A percentile compares a stretch with the other conserved stretches of the same genome.
Evolutionary conservation across 345 rosid genomes (phyloP).

Genomic region (Corchorus olitorius): DNA sequence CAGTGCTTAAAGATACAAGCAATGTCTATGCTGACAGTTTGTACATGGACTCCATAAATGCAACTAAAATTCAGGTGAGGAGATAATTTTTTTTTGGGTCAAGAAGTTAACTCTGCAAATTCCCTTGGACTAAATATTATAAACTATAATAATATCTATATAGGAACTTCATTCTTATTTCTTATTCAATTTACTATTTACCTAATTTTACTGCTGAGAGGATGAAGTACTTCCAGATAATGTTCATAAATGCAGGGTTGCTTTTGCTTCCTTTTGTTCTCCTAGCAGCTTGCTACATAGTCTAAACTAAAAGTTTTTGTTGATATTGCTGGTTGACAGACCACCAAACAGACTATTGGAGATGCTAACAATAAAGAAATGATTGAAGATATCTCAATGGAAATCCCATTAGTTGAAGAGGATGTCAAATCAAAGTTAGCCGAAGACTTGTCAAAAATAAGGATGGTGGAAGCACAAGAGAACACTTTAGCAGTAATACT

Average conservation of each 20-base stretch:
- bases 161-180: background rate
- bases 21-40: constrained; percentile 41
- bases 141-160: background rate
- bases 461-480: constrained; percentile 56
- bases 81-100: constrained; percentile 15
- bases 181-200: background rate
- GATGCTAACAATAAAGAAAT: constrained; percentile 34
- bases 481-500: constrained; percentile 29
- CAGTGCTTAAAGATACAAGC: constrained; percentile 76
- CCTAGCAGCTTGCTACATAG: constrained; percentile 15
- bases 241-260: constrained; percentile 1
- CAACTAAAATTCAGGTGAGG: constrained; percentile 52
- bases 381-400: constrained; percentile 37
- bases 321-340: constrained; percentile 44
- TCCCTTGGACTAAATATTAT: background rate
- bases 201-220: background rate
- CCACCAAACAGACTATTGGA: constrained; percentile 38
- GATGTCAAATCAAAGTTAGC: constrained; percentile 62
- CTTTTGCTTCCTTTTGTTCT: constrained; percentile 2
- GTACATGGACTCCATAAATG: constrained; percentile 36
- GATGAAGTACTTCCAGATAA: constrained; percentile 13
- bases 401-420: constrained; percentile 41
- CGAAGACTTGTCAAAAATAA: constrained; percentile 72
- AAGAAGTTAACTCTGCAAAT: constrained; percentile 17
- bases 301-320: constrained; percentile 7